Base-by-base conservation (phyloP, 108 stramenopile species). In the Cyclotella atomus region DNA sequence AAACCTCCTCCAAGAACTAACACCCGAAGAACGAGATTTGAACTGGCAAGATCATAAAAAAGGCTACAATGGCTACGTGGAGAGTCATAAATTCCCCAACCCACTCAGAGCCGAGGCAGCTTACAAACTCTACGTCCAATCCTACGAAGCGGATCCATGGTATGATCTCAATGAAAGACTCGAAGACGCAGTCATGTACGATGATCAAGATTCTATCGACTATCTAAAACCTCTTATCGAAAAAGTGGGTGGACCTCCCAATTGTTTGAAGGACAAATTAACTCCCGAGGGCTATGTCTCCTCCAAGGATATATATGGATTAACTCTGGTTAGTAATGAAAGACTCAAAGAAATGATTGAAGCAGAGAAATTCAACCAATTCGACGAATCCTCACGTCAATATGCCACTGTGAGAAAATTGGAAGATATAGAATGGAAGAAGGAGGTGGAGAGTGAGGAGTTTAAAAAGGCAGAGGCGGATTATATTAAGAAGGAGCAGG, bases 91-190 rank as follows among this genome's bases (percentile, higher is more conserved):
- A 12, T 38, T 76, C 35, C 83, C 83, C 35, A 89, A 92, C 53
- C 73, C 81, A 38, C 78, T 80, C 2, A 79, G 61, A 27, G 32
- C 35, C 23, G 61, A 71, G 33, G 89, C 91, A 54, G 90, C 93
- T 17, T 81, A n/a, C n/a, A n/a, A n/a, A n/a, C n/a, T n/a, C n/a
- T n/a, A n/a, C n/a, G n/a, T n/a, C n/a, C n/a, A n/a, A 25, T 65
- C 88, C 0, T 76, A 62, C 52, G 47, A 57, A 9, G 62, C 77
- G 17, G 93, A 95, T 83, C 91, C 93, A 3, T 95, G 93, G 93
- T 95, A 84, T 65, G 85, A 60, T 1, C 60, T 95, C 76, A 95
- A 95, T 70, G 91, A 95, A 32, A 87, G 89, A 0, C 30, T 95
- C 41, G 65, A 85, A 9, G 93, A 95, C 65, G 93, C 93, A 32